phyloP scores from a whole-genome alignment of 2,329 filamentous ascomycete species.

The Penicillium oxalicum region DNA sequence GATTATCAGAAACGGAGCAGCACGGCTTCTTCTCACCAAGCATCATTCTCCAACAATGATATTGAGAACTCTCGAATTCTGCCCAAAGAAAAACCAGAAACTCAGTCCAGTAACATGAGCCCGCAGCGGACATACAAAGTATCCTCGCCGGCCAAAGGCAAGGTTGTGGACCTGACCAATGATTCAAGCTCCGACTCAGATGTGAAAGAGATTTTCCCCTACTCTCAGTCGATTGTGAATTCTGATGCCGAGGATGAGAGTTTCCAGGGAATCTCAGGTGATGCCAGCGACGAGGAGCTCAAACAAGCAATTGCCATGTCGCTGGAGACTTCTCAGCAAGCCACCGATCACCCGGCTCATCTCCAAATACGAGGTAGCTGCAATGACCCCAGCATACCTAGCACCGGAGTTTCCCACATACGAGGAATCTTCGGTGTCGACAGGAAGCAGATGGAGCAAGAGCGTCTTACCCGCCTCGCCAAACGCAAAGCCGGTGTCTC shows the following conservation, averaged over 20 bases:
- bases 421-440: constrained; percentile 54
- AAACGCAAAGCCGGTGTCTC: constrained; percentile 49
- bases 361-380: not conserved
- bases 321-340: constrained; percentile 19
- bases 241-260: constrained; percentile 22
- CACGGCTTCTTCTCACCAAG: not conserved
- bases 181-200: constrained; percentile 28
- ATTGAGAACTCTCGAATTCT: not conserved
- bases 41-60: not conserved
- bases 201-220: constrained; percentile 19
- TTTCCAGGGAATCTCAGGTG: constrained; percentile 3
- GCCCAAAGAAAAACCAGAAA: not conserved
- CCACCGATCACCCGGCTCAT: constrained; percentile 2
- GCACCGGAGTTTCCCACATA: not conserved
- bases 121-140: not conserved
- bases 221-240: constrained; percentile 24
- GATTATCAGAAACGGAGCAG: not conserved
- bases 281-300: constrained; percentile 31
- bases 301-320: constrained; percentile 32
- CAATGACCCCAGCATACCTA: not conserved
- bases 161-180: constrained; percentile 31
- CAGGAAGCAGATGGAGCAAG: constrained; percentile 77
- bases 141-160: not conserved
- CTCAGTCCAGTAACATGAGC: not conserved
- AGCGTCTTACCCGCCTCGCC: constrained; percentile 64